Percentiles rank a stretch among this genome's conserved stretches.
These are phyloP conservation scores for Emydomyces testavorans DNA, from an alignment of 2,329 filamentous ascomycete species.

Conservation along the genomic window DNA sequence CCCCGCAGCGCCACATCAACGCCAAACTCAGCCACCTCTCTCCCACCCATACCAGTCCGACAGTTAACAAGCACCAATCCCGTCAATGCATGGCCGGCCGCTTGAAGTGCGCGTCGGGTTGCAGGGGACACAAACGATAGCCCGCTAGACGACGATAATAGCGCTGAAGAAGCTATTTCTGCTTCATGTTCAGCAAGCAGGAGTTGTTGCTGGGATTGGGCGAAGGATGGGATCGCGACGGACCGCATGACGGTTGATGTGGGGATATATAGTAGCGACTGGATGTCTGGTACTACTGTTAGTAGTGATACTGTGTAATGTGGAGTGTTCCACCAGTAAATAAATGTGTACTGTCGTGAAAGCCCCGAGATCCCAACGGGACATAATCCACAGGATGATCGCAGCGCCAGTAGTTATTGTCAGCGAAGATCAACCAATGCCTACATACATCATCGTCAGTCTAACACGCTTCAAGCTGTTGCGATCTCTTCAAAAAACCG, in stretches of 20 bases:
- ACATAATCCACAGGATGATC: no score
- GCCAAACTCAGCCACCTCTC: conserved; percentile 70
- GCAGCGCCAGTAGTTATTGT: no score
- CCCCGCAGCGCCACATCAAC: conserved; percentile 52
- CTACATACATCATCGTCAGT: no score
- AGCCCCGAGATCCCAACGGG: no score
- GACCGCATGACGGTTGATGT: conserved; percentile 12
- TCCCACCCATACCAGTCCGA: conserved; percentile 83
- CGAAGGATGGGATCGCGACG: conserved; percentile 33
- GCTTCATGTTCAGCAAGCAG: conserved; percentile 36
- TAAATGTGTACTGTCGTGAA: no score
- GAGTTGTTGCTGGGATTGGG: conserved; percentile 33
- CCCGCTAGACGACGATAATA: conserved; percentile 25
- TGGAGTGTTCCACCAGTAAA: no score
- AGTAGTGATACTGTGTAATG: no score
- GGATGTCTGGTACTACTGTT: no score
- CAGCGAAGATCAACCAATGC: no score
- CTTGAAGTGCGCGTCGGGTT: conserved; percentile 35
- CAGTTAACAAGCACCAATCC: conserved; percentile 57
- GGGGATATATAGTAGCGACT: not conserved
- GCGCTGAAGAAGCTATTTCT: conserved; percentile 34
- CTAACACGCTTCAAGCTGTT: no score
- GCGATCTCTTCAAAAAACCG: no score
- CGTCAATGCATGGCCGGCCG: conserved; percentile 32
- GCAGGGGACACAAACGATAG: conserved; percentile 31